These are phyloP conservation scores for Garcia nutans DNA, from an alignment of 345 rosid species.

Conservation along the genomic window DNA sequence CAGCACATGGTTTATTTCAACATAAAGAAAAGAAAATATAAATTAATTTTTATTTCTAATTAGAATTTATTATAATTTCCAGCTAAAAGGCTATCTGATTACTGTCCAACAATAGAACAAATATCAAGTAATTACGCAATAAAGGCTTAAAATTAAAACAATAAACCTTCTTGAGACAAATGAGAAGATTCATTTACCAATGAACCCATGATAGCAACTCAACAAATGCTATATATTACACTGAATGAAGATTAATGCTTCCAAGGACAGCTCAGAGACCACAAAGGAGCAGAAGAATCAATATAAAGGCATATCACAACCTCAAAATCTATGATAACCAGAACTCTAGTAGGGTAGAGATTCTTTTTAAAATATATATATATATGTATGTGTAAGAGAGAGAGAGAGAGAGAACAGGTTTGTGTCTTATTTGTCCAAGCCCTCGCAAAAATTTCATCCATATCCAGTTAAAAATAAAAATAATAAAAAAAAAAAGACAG, in stretches of 20 bases:
- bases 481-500: neutral
- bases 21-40: too few relatives aligned
- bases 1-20: too few relatives aligned
- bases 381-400: neutral
- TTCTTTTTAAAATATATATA: neutral
- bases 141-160: neutral
- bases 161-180: neutral
- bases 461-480: neutral
- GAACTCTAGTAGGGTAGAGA: neutral
- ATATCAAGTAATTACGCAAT: neutral
- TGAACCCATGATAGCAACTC: neutral
- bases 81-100: neutral
- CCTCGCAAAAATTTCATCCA: neutral
- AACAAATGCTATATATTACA: neutral
- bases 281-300: constrained; percentile 1
- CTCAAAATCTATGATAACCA: neutral
- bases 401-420: neutral
- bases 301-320: neutral
- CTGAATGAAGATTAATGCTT: neutral
- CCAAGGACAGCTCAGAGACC: neutral
- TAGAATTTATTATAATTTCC: neutral
- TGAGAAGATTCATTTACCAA: neutral
- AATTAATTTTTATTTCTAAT: too few relatives aligned
- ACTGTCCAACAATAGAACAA: neutral
- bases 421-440: neutral